These are phyloP conservation scores for Lotmaria passim DNA, from an alignment of 208 protist genomes.

Conservation along the genomic window DNA sequence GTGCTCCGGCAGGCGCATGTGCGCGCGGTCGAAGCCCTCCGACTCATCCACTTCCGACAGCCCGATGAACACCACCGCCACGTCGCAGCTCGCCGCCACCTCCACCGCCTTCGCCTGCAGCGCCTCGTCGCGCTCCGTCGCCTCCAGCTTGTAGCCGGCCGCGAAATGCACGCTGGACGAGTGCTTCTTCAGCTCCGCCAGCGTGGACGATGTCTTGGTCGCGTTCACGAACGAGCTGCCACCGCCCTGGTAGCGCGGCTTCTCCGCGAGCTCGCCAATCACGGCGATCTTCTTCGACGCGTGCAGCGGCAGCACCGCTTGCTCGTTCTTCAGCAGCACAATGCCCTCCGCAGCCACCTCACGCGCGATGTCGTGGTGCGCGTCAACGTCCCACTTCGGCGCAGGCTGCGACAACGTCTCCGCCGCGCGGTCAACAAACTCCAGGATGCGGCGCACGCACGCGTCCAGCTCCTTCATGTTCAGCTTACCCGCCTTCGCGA, in stretches of 20 bases:
- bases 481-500: constrained; percentile 36
- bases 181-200: constrained; percentile 13
- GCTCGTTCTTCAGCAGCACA: constrained; percentile 62
- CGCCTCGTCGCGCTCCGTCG: neutral
- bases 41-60: neutral
- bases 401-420: constrained; percentile 6
- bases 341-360: constrained; percentile 34
- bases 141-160: neutral
- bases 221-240: constrained; percentile 19
- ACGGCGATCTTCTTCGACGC: constrained; percentile 22
- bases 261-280: constrained; percentile 23
- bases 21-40: constrained; percentile 12
- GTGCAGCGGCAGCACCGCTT: constrained; percentile 26
- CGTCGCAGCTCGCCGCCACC: constrained; percentile 3
- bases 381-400: constrained; percentile 15
- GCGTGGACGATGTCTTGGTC: neutral
- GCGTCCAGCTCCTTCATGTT: constrained; percentile 29
- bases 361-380: constrained; percentile 42
- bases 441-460: constrained; percentile 17
- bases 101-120: constrained; percentile 5
- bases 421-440: constrained; percentile 7
- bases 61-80: constrained; percentile 9
- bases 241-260: constrained; percentile 35
- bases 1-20: constrained; percentile 14
- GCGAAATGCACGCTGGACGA: constrained; percentile 2